phyloP scores from a whole-genome alignment of 345 rosid species.

The Dovyalis caffra region DNA sequence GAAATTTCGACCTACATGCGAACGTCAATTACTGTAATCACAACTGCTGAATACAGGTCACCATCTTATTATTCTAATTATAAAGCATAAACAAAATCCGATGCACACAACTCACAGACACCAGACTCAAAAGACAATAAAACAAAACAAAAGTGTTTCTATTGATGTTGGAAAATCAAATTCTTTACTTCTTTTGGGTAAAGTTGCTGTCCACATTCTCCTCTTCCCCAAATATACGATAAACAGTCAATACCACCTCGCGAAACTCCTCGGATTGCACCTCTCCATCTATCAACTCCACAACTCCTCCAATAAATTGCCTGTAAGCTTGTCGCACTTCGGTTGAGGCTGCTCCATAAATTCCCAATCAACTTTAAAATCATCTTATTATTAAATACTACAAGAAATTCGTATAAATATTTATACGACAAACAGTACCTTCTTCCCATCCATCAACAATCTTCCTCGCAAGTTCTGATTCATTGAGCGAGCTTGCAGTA shows the following conservation, averaged over 20 bases:
- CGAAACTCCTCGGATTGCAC: constrained; percentile 76
- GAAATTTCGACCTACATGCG: constrained; percentile 65
- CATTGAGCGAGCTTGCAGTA: constrained; percentile 45
- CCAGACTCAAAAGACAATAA: neutral
- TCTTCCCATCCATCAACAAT: constrained; percentile 84
- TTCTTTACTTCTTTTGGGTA: constrained; percentile 48
- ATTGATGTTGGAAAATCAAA: neutral
- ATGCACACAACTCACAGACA: neutral
- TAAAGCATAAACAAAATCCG: neutral
- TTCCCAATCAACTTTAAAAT: constrained; percentile 11
- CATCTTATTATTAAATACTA: constrained; percentile 8
- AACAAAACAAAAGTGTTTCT: too few relatives aligned
- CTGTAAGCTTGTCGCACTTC: constrained; percentile 83
- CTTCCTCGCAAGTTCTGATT: constrained; percentile 75
- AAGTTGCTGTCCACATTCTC: constrained; percentile 29
- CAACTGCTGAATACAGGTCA: neutral
- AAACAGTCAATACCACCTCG: constrained; percentile 62
- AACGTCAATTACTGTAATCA: constrained; percentile 3
- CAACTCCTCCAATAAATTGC: constrained; percentile 70
- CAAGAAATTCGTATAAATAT: neutral
- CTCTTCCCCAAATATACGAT: constrained; percentile 50
- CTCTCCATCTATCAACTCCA: constrained; percentile 74
- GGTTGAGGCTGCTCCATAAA: constrained; percentile 55
- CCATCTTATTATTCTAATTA: neutral
- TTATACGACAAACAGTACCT: constrained; percentile 41